Evolutionary conservation across 805 yeast genomes (phyloP), one percentile per base, ranked within the genome.

Genomic region (Blastobotrys attinorum): DNA sequence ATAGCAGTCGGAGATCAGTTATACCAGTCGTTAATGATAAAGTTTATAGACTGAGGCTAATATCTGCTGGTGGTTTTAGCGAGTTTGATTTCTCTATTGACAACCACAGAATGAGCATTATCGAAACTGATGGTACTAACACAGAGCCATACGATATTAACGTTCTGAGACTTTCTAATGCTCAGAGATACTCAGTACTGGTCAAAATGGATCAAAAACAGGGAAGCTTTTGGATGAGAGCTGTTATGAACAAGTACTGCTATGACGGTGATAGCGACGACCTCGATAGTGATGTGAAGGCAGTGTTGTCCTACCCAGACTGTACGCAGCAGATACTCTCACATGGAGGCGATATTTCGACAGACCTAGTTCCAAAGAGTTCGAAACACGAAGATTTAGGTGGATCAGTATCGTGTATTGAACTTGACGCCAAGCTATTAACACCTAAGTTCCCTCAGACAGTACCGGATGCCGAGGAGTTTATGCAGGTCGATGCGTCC

Each of bases 181-280:
- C 90, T 7, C 96, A 89, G 65, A 70, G 97, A 57, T 76, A 82
- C 58, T 71, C 85, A 32, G 81, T 85, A 1, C 64, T 86, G 49
- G 64, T 87, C 15, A 72, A 70, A 18, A 40, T 47, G 2, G 33
- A 49, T 53, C 13, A 46, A 56, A 3, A 61, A 56, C 48, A 48
- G 29, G 22, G 40, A 27, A 18, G 50, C 50, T 63, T 63, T 47
- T 67, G 70, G 70, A 56, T 67, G 59, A 62, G 66, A 27, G 70
- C 69, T 3, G 58, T 55, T 35, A 52, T 67, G 54, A 62, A 66
- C 47, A 54, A 57, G 22, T 59, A 55, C 48, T 67, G 72, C 49
- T 65, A 66, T 39, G 64, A 58, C 8, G 57, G 55, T 7, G 43
- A 47, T n/a, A 67, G 67, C 43, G 53, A 61, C 1, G 55, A 60